Evolutionary conservation across 306 rosid species (phyloP).

Genomic region (Begonia peltatifolia): DNA sequence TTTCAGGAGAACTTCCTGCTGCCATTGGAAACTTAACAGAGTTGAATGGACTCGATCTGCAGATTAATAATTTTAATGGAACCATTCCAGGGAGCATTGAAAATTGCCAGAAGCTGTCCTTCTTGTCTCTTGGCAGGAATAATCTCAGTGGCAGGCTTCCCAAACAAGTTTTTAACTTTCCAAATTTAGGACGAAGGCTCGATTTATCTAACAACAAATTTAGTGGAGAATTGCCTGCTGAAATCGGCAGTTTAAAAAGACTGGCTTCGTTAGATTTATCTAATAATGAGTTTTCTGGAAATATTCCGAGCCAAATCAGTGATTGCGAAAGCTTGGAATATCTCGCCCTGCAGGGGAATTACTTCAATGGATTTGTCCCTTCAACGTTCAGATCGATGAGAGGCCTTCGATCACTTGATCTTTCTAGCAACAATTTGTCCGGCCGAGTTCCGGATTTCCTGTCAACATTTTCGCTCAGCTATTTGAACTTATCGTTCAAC

Average conservation of each 20-base stretch:
- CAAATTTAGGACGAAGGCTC: background rate
- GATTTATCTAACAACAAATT: background rate
- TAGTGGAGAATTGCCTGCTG: background rate
- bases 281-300: background rate
- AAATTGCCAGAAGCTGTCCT: background rate
- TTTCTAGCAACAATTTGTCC: background rate
- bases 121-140: constrained; percentile 9
- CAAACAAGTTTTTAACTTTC: background rate
- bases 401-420: background rate
- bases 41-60: constrained; percentile 1
- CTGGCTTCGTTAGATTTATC: background rate
- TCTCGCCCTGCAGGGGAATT: background rate
- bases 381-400: background rate
- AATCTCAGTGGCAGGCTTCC: constrained; percentile 7
- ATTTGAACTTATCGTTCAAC: constrained; percentile 15
- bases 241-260: background rate
- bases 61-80: constrained; percentile 16
- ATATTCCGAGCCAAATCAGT: background rate
- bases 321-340: background rate
- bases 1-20: constrained; percentile 12
- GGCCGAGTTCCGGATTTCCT: constrained; percentile 13
- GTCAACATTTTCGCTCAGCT: background rate
- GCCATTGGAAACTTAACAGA: constrained; percentile 4
- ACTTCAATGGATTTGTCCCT: background rate
- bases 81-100: constrained; percentile 4